phyloP scores from a whole-genome alignment of 805 yeast species.

The Wickerhamiella azyma region DNA sequence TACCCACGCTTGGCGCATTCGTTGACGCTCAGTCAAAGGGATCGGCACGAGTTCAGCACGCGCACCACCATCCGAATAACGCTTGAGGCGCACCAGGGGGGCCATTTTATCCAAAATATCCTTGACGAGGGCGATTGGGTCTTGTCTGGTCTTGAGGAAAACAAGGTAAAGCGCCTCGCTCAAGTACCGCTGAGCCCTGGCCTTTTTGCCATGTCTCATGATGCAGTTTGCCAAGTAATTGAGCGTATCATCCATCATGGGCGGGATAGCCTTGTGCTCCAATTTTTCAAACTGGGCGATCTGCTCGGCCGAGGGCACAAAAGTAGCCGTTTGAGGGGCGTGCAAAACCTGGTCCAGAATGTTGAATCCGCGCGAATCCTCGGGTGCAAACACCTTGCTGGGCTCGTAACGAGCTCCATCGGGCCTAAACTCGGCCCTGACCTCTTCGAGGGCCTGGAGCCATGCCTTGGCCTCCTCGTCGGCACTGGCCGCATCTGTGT shows the following conservation, averaged over 20 bases:
- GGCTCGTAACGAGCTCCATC: constrained; percentile 27
- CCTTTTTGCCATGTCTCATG: constrained; percentile 86
- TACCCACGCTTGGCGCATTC: constrained; percentile 71
- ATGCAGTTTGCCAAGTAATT: constrained; percentile 71
- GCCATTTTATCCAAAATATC: constrained; percentile 67
- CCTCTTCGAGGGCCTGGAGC: constrained; percentile 30
- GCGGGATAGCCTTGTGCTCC: constrained; percentile 43
- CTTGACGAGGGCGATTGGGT: constrained; percentile 67
- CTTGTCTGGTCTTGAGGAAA: constrained; percentile 54
- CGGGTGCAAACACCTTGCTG: constrained; percentile 30
- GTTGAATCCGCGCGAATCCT: constrained; percentile 27
- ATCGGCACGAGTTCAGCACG: constrained; percentile 69
- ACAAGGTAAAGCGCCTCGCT: constrained; percentile 69
- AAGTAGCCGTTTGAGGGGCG: background rate
- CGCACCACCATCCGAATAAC: constrained; percentile 74
- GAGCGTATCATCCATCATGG: constrained; percentile 51
- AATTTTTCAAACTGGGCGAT: constrained; percentile 39
- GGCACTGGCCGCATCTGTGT: constrained; percentile 16
- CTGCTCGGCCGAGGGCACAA: constrained; percentile 49
- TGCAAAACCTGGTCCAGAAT: constrained; percentile 12
- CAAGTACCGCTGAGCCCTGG: constrained; percentile 58
- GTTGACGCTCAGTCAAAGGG: constrained; percentile 69
- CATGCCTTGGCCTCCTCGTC: constrained; percentile 30
- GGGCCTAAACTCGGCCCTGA: constrained; percentile 29
- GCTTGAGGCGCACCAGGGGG: constrained; percentile 67